Conservation (phyloP, 78 protist genomes). For the Cavenderia fasciculata region DNA sequence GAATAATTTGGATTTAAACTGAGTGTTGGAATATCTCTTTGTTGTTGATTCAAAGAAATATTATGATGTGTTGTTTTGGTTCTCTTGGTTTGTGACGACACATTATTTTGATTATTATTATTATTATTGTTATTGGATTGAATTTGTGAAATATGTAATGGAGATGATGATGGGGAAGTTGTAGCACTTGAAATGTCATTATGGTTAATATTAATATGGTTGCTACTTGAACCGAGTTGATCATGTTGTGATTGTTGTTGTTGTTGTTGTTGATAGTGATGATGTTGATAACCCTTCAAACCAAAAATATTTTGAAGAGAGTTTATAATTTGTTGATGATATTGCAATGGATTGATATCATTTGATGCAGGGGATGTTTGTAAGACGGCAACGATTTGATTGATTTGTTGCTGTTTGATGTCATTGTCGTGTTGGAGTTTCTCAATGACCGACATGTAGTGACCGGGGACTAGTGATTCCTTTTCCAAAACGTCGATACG, state of each 20-base stretch:
- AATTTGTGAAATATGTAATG: neutral
- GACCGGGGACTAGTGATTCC: slow-evolving; percentile 17
- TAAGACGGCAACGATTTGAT: neutral
- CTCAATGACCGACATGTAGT: neutral
- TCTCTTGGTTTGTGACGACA: neutral
- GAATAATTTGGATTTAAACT: neutral
- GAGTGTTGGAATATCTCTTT: no score
- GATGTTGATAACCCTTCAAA: neutral
- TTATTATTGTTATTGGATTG: neutral
- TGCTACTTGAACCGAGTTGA: neutral
- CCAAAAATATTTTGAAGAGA: neutral
- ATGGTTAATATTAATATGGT: neutral
- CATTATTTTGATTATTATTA: neutral
- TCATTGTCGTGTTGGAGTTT: neutral
- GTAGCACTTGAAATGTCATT: neutral
- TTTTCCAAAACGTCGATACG: slow-evolving; percentile 8
- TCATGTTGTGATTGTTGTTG: neutral
- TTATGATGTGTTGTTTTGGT: slow-evolving; percentile 13
- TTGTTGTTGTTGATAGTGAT: neutral
- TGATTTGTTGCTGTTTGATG: neutral
- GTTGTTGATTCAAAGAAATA: neutral
- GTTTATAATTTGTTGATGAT: neutral
- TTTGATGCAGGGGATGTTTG: neutral
- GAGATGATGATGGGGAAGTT: neutral
- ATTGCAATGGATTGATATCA: neutral